Conservation (phyloP, 371 early-diverging fungal species). For the Mucor lusitanicus region DNA sequence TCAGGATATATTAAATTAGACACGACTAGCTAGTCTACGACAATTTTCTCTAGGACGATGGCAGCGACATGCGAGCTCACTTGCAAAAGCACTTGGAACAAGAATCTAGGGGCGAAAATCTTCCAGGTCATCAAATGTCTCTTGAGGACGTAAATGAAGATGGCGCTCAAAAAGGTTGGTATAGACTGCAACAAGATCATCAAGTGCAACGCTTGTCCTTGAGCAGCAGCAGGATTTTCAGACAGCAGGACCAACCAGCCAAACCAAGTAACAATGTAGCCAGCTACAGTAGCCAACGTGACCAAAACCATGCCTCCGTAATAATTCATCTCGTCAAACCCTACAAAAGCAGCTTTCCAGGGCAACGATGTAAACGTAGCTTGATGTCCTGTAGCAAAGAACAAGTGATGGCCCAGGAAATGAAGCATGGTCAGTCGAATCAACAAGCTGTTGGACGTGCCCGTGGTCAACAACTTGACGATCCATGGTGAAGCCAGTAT, state of each 20-base stretch:
- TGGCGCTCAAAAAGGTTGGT: conserved; percentile 53
- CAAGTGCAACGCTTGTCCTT: conserved; percentile 24
- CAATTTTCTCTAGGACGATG: conserved; percentile 11
- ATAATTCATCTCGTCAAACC: conserved; percentile 73
- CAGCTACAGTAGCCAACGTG: conserved; percentile 76
- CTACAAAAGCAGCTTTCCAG: conserved; percentile 88
- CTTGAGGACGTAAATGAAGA: conserved; percentile 64
- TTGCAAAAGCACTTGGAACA: conserved; percentile 58
- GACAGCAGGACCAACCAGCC: conserved; percentile 33
- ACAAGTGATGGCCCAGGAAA: conserved; percentile 68
- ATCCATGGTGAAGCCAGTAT: conserved; percentile 26
- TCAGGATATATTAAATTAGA: no score
- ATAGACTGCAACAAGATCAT: conserved; percentile 50
- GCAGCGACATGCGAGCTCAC: conserved; percentile 32
- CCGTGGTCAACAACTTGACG: background rate
- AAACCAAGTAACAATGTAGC: conserved; percentile 60
- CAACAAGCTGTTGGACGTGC: background rate
- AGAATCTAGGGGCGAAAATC: conserved; percentile 89
- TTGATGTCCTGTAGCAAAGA: conserved; percentile 93
- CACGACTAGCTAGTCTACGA: background rate
- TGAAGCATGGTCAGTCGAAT: conserved; percentile 33
- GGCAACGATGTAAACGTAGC: conserved; percentile 85
- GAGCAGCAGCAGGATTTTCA: background rate
- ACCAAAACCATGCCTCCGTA: conserved; percentile 74
- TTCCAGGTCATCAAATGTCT: conserved; percentile 96